Evolutionary conservation across 495 filamentous ascomycete species (phyloP).

Genomic region (Annulohypoxylon bovei): DNA sequence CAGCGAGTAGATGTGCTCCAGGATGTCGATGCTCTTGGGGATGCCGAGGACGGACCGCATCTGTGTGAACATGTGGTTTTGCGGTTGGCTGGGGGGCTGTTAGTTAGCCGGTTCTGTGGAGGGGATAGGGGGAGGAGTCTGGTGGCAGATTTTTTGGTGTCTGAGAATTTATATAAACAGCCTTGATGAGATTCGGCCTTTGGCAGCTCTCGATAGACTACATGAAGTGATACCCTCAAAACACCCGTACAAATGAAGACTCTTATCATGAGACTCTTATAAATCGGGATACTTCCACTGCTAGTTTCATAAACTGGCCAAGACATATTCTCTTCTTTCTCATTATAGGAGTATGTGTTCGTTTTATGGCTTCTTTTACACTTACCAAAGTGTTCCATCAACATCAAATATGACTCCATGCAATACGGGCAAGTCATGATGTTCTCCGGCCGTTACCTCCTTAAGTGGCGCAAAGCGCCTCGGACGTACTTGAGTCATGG

Average conservation of each 20-base stretch:
- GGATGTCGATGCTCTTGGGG: conserved; percentile 76
- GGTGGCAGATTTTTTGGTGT: no score
- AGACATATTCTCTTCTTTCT: not conserved
- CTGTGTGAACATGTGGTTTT: conserved; percentile 91
- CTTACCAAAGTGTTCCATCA: conserved; percentile 91
- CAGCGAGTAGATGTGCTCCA: conserved; percentile 83
- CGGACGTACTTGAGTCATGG: conserved; percentile 46
- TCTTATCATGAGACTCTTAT: not conserved
- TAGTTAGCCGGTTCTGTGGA: not conserved
- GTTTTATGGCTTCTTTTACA: conserved; percentile 10
- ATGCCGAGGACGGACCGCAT: conserved; percentile 81
- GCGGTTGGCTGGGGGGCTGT: conserved; percentile 70
- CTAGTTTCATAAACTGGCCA: not conserved
- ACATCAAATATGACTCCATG: conserved; percentile 94
- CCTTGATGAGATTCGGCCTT: not conserved
- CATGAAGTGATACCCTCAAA: not conserved
- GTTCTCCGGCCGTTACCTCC: conserved; percentile 25
- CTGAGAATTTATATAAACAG: no score
- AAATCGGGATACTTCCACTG: no score
- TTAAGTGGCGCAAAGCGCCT: conserved; percentile 63
- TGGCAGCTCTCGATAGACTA: no score
- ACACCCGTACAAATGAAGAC: not conserved
- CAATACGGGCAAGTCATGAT: conserved; percentile 63
- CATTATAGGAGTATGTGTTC: not conserved
- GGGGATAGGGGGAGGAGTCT: not conserved